Evolutionary conservation across 495 filamentous ascomycete genomes (phyloP), one percentile per base, ranked within the genome.

Genomic region (Penicillium samsonianum): DNA sequence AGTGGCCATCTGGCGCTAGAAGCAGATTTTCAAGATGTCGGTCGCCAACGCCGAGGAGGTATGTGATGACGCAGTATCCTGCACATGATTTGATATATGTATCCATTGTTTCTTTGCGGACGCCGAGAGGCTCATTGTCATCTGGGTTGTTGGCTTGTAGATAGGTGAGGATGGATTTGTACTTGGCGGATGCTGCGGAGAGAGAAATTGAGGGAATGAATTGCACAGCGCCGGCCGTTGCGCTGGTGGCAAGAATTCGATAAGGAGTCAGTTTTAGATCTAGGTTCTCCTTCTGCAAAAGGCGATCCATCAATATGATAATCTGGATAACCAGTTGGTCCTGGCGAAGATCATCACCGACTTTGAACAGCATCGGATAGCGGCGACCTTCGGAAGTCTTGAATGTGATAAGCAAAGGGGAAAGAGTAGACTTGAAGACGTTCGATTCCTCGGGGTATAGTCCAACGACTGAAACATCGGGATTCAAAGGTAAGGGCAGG

Each of bases 241-340:
- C 85, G 59, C 88, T 88, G 5, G 95, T 98, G 6, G 94, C 95
- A 10, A 99, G 85, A 59, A 98, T 96, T 54, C 92, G 90, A 76
- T 98, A 99, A 5, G 94, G 94, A 0, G 92, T 90, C 1, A 99
- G 80, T 68, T 95, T 96, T 22, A 99, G 82, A 71, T 99, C 94
- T 4, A 99, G 84, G 63, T 99, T 99, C 67, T 98, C 94, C 63
- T 98, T 97, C 46, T 87, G 89, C 12, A 99, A 83, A 16, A 99
- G 86, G 26, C 92, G 89, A 65, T 99, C 94, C 94, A 99, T 99
- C 46, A 99, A 81, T 2, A 88, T 95, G 70, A 99, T 96, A 64
- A 98, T 97, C 60, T 99, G 94, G 59, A 99, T 95, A 45, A 98
- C 92, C 0, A 99, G 84, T 71, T 99, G 94, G 64, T 99, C 94